Percentiles rank a stretch among this genome's conserved stretches.
Evolutionary conservation across 2,329 filamentous ascomycete genomes (phyloP).

Genomic region (Pezicula radicicola): DNA sequence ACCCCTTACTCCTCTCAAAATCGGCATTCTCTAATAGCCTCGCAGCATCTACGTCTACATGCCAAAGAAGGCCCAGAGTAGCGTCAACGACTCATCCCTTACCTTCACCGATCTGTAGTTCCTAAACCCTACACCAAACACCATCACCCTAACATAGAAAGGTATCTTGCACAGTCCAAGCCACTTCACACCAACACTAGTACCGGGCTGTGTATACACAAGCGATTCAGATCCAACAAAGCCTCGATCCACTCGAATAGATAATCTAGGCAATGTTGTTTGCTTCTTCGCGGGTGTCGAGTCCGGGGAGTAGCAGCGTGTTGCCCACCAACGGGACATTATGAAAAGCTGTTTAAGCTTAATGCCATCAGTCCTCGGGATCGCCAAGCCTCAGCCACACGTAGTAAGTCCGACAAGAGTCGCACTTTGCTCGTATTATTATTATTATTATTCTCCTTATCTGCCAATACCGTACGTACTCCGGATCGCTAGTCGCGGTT

Average conservation of each 20-base stretch:
- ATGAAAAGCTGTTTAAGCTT: too few species aligned
- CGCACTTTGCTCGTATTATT: too few species aligned
- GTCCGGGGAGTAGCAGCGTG: constrained; percentile 44
- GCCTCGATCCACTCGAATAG: constrained; percentile 42
- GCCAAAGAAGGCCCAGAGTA: constrained; percentile 52
- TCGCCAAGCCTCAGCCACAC: too few species aligned
- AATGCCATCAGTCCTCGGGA: too few species aligned
- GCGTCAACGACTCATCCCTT: constrained; percentile 49
- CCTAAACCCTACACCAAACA: constrained; percentile 43
- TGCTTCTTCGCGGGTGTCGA: constrained; percentile 19
- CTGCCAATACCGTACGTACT: too few species aligned
- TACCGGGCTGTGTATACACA: too few species aligned
- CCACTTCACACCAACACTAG: constrained; percentile 50
- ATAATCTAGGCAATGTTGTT: constrained; percentile 18
- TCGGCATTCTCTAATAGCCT: background rate
- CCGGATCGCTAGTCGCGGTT: too few species aligned
- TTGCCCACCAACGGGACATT: constrained; percentile 28
- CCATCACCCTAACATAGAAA: constrained; percentile 44
- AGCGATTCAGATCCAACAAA: too few species aligned
- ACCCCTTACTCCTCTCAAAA: constrained; percentile 5
- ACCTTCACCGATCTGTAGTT: constrained; percentile 49
- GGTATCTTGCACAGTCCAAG: constrained; percentile 44
- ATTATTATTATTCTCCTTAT: too few species aligned
- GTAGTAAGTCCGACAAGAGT: too few species aligned
- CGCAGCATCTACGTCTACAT: constrained; percentile 54